Conservation (phyloP, 2,329 filamentous ascomycete species). For the Phyllosticta citribraziliensis region DNA sequence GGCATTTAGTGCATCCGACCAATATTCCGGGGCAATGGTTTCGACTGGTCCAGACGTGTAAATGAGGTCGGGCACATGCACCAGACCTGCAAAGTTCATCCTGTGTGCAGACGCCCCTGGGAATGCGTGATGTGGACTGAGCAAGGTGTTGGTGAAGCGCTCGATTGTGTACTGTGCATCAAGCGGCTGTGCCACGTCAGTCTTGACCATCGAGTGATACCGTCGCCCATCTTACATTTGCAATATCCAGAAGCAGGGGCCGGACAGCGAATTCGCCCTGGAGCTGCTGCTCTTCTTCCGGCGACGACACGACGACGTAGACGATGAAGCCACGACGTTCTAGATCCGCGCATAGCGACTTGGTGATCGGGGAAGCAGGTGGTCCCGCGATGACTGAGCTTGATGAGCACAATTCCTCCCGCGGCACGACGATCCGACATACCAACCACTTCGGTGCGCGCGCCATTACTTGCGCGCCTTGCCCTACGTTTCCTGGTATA, state of each 20-base stretch:
- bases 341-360: conserved; percentile 73
- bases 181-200: conserved; percentile 45
- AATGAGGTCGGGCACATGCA: conserved; percentile 69
- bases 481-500: conserved; percentile 60
- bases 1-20: conserved; percentile 85
- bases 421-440: conserved; percentile 14
- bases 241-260: conserved; percentile 72
- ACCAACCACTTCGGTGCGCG: conserved; percentile 70
- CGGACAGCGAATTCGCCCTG: conserved; percentile 71
- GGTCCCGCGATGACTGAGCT: conserved; percentile 73
- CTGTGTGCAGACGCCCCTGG: conserved; percentile 66
- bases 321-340: conserved; percentile 90
- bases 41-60: conserved; percentile 79
- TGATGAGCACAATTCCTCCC: conserved; percentile 11
- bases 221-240: conserved; percentile 49
- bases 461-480: conserved; percentile 69
- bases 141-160: conserved; percentile 61
- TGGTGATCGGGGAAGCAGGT: conserved; percentile 71
- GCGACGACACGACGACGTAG: conserved; percentile 76
- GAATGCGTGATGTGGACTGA: conserved; percentile 65
- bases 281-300: conserved; percentile 74
- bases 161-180: conserved; percentile 59
- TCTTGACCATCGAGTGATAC: conserved; percentile 2
- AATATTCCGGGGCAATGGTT: conserved; percentile 71
- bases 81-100: conserved; percentile 65